Evolutionary conservation across 805 yeast genomes (phyloP).

Genomic region (Saccharomyces cerevisiae): DNA sequence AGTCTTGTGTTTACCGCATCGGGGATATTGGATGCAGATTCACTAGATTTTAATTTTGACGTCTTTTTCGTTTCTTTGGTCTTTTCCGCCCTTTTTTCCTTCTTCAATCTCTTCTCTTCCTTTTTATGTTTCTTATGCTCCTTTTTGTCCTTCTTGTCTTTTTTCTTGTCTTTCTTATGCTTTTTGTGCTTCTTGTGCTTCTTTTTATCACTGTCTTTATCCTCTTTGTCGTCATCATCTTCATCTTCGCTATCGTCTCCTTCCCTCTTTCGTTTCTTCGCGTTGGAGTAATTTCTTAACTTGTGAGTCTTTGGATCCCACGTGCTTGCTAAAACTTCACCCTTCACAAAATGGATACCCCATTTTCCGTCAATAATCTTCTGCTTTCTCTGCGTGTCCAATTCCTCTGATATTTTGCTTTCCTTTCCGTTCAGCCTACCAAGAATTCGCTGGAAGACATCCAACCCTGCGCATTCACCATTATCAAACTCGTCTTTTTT

Average conservation of each 20-base stretch:
- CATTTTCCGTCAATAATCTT: slow-evolving; percentile 74
- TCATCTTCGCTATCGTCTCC: slow-evolving; percentile 23
- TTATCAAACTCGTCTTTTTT: slow-evolving; percentile 63
- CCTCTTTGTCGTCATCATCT: slow-evolving; percentile 7
- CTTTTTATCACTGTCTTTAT: slow-evolving; percentile 17
- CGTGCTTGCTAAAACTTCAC: slow-evolving; percentile 75
- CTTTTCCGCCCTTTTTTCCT: slow-evolving; percentile 25
- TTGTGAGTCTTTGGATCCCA: slow-evolving; percentile 57
- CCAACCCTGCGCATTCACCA: slow-evolving; percentile 84
- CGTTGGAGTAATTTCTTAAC: slow-evolving; percentile 24
- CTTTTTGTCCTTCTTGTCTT: slow-evolving; percentile 25
- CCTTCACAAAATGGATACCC: slow-evolving; percentile 82
- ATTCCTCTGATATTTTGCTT: slow-evolving; percentile 51
- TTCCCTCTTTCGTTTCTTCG: slow-evolving; percentile 27
- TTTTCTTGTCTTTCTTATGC: slow-evolving; percentile 26
- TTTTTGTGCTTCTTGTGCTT: slow-evolving; percentile 26
- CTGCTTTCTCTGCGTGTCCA: slow-evolving; percentile 61
- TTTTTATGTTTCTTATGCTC: slow-evolving; percentile 27
- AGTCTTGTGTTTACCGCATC: slow-evolving; percentile 43
- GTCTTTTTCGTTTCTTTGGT: slow-evolving; percentile 22
- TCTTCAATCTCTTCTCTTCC: slow-evolving; percentile 25
- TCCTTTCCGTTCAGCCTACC: slow-evolving; percentile 87
- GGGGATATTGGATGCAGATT: slow-evolving; percentile 18
- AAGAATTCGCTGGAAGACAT: slow-evolving; percentile 82
- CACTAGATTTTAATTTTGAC: slow-evolving; percentile 21